phyloP scores from a whole-genome alignment of 208 protist genomes.

The Trypanosoma avium region DNA sequence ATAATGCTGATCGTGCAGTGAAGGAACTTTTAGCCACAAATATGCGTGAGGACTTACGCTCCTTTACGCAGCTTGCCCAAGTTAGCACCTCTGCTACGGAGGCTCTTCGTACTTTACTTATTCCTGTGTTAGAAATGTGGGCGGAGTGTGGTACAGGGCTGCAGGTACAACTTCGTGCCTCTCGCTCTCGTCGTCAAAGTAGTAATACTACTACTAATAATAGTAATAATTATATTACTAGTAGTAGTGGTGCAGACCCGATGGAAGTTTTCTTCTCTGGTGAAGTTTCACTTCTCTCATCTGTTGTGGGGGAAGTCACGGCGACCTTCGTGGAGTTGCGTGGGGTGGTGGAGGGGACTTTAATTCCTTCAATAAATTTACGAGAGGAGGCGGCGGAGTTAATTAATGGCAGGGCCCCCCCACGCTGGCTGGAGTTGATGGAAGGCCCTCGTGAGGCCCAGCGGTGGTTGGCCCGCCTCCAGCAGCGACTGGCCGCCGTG shows the following conservation, averaged over 20 bases:
- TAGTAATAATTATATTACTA: too few relatives aligned
- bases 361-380: slow-evolving; percentile 75
- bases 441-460: slow-evolving; percentile 79
- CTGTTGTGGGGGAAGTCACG: slow-evolving; percentile 67
- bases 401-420: slow-evolving; percentile 79
- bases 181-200: too few relatives aligned
- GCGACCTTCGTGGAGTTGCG: slow-evolving; percentile 61
- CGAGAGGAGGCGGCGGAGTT: slow-evolving; percentile 79
- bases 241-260: slow-evolving; percentile 48
- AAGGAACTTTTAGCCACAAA: slow-evolving; percentile 65
- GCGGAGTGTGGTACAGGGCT: slow-evolving; percentile 48
- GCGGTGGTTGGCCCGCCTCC: slow-evolving; percentile 81
- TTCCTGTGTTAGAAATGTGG: slow-evolving; percentile 87
- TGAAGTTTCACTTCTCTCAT: slow-evolving; percentile 71
- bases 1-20: slow-evolving; percentile 93
- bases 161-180: too few relatives aligned
- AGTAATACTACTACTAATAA: too few relatives aligned
- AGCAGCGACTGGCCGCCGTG: slow-evolving; percentile 57
- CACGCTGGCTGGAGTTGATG: slow-evolving; percentile 83
- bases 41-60: slow-evolving; percentile 75
- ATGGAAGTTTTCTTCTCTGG: slow-evolving; percentile 92
- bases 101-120: slow-evolving; percentile 76
- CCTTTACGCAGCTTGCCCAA: slow-evolving; percentile 38
- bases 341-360: slow-evolving; percentile 78
- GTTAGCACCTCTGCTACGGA: slow-evolving; percentile 57